Conservation (phyloP, 306 rosid species). For the Senna siamea region DNA sequence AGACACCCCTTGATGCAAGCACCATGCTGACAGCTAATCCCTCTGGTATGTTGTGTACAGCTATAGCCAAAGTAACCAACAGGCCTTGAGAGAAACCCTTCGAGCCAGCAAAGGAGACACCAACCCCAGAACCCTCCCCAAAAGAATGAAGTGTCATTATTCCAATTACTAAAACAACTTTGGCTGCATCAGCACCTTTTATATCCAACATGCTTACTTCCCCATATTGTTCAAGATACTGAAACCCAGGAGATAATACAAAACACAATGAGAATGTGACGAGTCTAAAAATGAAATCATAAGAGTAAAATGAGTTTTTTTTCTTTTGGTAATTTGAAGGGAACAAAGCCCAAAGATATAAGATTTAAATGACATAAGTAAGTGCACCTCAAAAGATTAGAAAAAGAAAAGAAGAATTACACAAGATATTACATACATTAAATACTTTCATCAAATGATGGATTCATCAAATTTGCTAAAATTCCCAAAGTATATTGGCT, state of each 20-base stretch:
- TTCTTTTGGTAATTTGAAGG: too few relatives aligned
- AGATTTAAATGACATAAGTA: conserved; percentile 5
- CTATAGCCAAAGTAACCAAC: conserved; percentile 96
- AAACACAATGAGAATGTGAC: conserved; percentile 34
- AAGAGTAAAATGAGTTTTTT: not conserved
- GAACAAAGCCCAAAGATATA: too few relatives aligned
- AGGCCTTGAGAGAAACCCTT: conserved; percentile 98
- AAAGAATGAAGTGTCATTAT: conserved; percentile 99
- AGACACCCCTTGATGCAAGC: conserved; percentile 96
- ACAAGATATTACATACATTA: not conserved
- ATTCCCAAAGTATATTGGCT: not conserved
- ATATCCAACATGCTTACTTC: conserved; percentile 99
- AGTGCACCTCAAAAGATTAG: conserved; percentile 2
- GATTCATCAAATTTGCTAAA: conserved; percentile 20
- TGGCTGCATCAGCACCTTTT: conserved; percentile 96
- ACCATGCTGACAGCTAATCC: conserved; percentile 99
- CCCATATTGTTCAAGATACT: conserved; percentile 96
- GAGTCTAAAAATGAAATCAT: conserved; percentile 17
- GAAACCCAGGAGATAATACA: conserved; percentile 54
- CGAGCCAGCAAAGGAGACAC: conserved; percentile 97
- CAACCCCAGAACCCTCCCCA: conserved; percentile 99
- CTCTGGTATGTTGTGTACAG: conserved; percentile 98
- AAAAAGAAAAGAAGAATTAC: not conserved
- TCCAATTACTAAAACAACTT: conserved; percentile 95
- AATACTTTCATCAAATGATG: conserved; percentile 18